Base-by-base conservation (phyloP, 768 basidiomycete species). In the Xerocomellus amylosporus region DNA sequence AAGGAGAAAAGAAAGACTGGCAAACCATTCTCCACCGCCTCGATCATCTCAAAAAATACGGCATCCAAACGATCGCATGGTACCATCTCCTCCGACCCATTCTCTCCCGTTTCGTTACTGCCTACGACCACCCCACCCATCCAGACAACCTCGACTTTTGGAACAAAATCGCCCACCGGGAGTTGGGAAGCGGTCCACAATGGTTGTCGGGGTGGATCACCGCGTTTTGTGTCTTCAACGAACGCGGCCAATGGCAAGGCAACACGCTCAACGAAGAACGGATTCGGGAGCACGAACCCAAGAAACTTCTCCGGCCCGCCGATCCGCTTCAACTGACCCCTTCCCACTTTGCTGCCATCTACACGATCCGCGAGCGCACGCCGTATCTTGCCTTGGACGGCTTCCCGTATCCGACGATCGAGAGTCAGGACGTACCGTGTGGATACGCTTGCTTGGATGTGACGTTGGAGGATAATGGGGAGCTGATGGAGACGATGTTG, bases 1-100 rank as follows among this genome's bases (percentile, higher is more conserved):
- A 74, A 46, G 79, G 79, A 1, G 69, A 67, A 37, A 68, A 64
- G 31, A 49, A 60, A 3, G 79, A 81, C 59, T 79, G 74, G 71
- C 53, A 71, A 15, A 56, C 59, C 5, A 65, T 80, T 12, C 63
- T 73, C 8, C 4, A 37, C 4, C 67, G 77, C 10, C 51, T 79
- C 26, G 76, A 77, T 12, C 74, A 71, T 54, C 63, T 79, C 42
- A 64, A 66, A 33, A 60, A 64, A 12, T 77, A 74, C 46, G 78
- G 74, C 2, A 62, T 73, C 19, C 63, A 59, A 9, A 69, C 72
- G 26, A 59, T 72, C 41, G 68, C 69, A 6, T 79, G 77, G 77
- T 65, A 69, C 19, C 62, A 68, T 30, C 69, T 80, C 26, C 70
- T 80, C 8, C 67, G 67, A 10, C 76, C 76, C 0, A 62, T 80